Conservation (phyloP, 768 basidiomycete genomes). For the Lentinula aciculospora region DNA sequence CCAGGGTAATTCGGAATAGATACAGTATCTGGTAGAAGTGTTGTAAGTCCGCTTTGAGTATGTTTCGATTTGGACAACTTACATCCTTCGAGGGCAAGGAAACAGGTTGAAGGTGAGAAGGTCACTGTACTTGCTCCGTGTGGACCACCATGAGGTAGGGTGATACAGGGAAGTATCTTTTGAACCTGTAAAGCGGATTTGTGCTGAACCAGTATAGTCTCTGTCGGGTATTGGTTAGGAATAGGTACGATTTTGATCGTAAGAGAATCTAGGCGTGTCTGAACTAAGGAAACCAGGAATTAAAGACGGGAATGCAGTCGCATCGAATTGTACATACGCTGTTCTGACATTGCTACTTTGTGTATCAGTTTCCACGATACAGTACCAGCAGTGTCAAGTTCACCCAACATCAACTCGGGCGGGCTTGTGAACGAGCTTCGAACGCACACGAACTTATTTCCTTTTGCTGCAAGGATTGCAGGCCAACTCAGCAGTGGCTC, state of each 20-base stretch:
- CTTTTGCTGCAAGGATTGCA: slow-evolving; percentile 43
- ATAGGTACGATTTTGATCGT: slow-evolving; percentile 40
- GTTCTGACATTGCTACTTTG: slow-evolving; percentile 29
- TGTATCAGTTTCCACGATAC: slow-evolving; percentile 37
- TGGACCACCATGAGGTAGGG: slow-evolving; percentile 59
- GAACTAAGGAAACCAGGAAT: slow-evolving; percentile 30
- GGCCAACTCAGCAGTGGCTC: slow-evolving; percentile 43
- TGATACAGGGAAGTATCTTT: slow-evolving; percentile 38
- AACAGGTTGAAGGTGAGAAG: slow-evolving; percentile 37
- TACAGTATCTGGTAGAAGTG: slow-evolving; percentile 44
- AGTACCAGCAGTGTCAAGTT: slow-evolving; percentile 19
- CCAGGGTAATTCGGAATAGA: slow-evolving; percentile 66
- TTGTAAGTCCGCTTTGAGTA: not conserved
- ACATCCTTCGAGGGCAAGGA: slow-evolving; percentile 60
- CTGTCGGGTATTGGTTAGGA: slow-evolving; percentile 41
- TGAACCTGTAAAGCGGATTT: slow-evolving; percentile 13
- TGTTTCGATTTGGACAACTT: slow-evolving; percentile 16
- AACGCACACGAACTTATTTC: slow-evolving; percentile 37
- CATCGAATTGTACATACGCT: slow-evolving; percentile 27
- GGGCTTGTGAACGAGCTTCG: slow-evolving; percentile 44
- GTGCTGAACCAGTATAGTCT: slow-evolving; percentile 48
- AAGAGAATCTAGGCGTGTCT: slow-evolving; percentile 33
- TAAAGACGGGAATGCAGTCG: not conserved
- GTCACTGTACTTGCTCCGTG: slow-evolving; percentile 42
- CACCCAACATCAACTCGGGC: slow-evolving; percentile 44